Evolutionary conservation across 2,329 filamentous ascomycete species (phyloP), one percentile per base, ranked within the genome.

Genomic region (Penicillium sclerotiorum): DNA sequence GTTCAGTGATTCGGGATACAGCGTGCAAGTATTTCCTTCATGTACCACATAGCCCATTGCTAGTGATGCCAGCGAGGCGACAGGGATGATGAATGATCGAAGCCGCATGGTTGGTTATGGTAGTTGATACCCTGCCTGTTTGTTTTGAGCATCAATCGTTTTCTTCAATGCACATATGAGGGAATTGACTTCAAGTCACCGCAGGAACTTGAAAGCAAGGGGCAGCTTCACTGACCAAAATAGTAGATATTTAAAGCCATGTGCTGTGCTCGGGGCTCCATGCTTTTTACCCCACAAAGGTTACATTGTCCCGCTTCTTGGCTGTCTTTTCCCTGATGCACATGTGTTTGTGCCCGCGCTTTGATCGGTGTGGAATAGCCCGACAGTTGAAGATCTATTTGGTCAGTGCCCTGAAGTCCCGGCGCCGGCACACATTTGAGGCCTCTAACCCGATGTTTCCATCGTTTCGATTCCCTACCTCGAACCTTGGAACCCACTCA

Each of bases 1-100:
- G 4, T 49, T 56, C 12, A 61, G 42, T 2, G 57, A 59, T 41
- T 62, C 60, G 5, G 60, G 58, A 33, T 56, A 62, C 15, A 62
- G 46, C 40, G 50, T 51, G 36, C 58, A 62, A 5, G 53, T 57
- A 5, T 39, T 55, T 20, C 50, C 56, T 35, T 57, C 43, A 11
- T 56, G 45, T 32, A 59, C 47, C 15, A 61, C 55, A 40, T 58
- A 61, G n/a, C 45, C 49, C 15, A 48, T 32, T 11, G 39, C 37
- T 20, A 50, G 23, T 17, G 45, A 36, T 23, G 43, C 48, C 15
- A 57, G 40, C 3, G 40, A 21, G 25, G n/a, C 27, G 27, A 21
- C 13, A 2, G 27, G 13, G 12, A 12, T 15, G 18, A 43, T 18
- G 8, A 15, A 12, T 15, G 27, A 43, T 17, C 27, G 11, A 1